These are phyloP conservation scores for Xylariaceae sp. DNA, from an alignment of 2,329 filamentous ascomycete species.

Conservation along the genomic window DNA sequence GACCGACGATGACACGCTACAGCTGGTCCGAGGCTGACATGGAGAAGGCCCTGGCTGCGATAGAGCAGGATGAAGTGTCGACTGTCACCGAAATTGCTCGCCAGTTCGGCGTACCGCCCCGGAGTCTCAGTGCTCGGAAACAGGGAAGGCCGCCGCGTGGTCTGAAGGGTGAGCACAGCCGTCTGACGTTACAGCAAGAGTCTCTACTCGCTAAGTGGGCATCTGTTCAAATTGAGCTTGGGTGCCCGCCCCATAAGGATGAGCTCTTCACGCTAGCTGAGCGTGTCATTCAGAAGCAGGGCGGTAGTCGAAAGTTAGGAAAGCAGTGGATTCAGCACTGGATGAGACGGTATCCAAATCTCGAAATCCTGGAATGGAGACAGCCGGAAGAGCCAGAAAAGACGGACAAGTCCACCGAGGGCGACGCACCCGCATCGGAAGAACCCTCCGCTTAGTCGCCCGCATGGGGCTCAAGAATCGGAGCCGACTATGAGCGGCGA, in stretches of 20 bases:
- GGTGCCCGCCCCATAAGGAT: slow-evolving; percentile 27
- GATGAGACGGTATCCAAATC: slow-evolving; percentile 24
- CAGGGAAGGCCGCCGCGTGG: slow-evolving; percentile 19
- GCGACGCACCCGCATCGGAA: background rate
- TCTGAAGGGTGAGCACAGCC: slow-evolving; percentile 23
- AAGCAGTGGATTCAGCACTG: slow-evolving; percentile 31
- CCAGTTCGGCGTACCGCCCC: slow-evolving; percentile 27
- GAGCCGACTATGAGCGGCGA: background rate
- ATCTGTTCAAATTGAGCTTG: slow-evolving; percentile 22
- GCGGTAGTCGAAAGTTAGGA: slow-evolving; percentile 20
- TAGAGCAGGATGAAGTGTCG: slow-evolving; percentile 7
- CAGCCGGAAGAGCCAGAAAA: slow-evolving; percentile 3
- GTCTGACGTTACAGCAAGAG: slow-evolving; percentile 26
- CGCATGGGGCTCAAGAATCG: background rate
- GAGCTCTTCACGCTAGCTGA: slow-evolving; percentile 26
- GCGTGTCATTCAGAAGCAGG: slow-evolving; percentile 23
- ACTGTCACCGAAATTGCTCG: slow-evolving; percentile 22
- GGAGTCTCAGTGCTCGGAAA: slow-evolving; percentile 25
- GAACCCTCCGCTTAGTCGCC: background rate
- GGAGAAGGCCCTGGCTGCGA: slow-evolving; percentile 22
- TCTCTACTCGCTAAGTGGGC: slow-evolving; percentile 29
- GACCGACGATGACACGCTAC: slow-evolving; percentile 17
- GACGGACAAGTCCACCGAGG: slow-evolving; percentile 3
- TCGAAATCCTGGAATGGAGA: slow-evolving; percentile 25
- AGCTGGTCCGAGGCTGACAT: slow-evolving; percentile 26